These are phyloP conservation scores for Erodium trifolium DNA, from an alignment of 441 rosid species.

Conservation along the genomic window DNA sequence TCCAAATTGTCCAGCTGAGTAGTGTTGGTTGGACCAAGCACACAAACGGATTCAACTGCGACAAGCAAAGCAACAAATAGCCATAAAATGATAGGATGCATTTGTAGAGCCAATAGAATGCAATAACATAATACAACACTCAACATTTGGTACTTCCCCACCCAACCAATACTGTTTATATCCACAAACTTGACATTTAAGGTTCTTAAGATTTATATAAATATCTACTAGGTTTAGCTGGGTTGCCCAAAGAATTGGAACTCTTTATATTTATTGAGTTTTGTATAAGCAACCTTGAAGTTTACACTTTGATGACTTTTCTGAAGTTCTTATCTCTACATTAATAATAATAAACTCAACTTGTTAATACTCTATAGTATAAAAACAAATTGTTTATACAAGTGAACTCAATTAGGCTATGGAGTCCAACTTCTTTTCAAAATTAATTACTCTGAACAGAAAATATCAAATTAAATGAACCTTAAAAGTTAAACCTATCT, in stretches of 20 bases:
- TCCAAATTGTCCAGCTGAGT: conserved; percentile 3
- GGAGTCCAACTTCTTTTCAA: background rate
- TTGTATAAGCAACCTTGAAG: background rate
- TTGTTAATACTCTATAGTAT: background rate
- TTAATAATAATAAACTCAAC: background rate
- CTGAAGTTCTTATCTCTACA: background rate
- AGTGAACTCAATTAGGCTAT: background rate
- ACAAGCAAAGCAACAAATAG: conserved; percentile 3
- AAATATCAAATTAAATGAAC: background rate
- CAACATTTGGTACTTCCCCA: background rate
- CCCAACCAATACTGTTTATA: background rate
- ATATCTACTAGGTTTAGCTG: background rate
- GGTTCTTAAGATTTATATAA: background rate
- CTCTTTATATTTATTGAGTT: background rate
- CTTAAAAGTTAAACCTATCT: no score
- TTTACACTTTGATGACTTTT: background rate
- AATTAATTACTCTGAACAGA: background rate
- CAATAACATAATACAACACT: background rate
- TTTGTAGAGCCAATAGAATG: background rate
- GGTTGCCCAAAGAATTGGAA: background rate
- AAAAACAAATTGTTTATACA: background rate
- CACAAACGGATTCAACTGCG: no score
- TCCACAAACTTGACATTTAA: background rate
- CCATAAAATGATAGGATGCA: background rate
- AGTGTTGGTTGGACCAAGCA: background rate